A percentile compares a stretch with the other conserved stretches of the same genome.
Conservation (phyloP, 768 basidiomycete species). For the Kwoniella bestiolae region DNA sequence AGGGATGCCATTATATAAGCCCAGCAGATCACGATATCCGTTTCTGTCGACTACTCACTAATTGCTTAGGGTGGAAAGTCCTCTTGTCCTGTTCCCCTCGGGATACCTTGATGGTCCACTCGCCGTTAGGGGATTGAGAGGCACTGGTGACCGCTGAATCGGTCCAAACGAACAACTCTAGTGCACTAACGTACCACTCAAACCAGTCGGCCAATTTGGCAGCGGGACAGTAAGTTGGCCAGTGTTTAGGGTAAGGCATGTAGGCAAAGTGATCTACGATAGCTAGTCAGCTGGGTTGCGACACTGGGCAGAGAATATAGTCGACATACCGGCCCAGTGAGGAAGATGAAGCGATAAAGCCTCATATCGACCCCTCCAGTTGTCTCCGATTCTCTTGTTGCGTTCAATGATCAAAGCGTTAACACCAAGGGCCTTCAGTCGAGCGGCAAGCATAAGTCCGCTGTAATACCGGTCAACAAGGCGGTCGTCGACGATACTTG, state of each 20-base stretch:
- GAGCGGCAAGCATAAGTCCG: constrained; percentile 67
- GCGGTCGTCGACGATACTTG: not conserved
- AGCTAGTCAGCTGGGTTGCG: no score
- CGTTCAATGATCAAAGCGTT: constrained; percentile 66
- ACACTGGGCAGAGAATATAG: no score
- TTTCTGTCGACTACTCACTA: no score
- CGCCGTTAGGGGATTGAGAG: constrained; percentile 11
- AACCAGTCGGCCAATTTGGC: constrained; percentile 55
- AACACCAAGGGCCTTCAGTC: constrained; percentile 67
- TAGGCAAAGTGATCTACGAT: constrained; percentile 63
- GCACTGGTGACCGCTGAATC: constrained; percentile 5
- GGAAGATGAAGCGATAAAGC: constrained; percentile 66
- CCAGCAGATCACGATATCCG: no score
- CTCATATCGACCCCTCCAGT: constrained; percentile 64
- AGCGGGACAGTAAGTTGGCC: constrained; percentile 52
- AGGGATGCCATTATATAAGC: no score
- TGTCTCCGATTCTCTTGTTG: constrained; percentile 44
- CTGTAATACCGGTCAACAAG: constrained; percentile 34
- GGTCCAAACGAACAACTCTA: constrained; percentile 28
- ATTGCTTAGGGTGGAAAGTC: constrained; percentile 21
- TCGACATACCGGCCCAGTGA: constrained; percentile 24
- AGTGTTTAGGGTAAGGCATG: constrained; percentile 46
- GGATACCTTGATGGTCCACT: constrained; percentile 24
- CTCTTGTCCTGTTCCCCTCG: constrained; percentile 7
- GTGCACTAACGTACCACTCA: constrained; percentile 37